Evolutionary conservation across 768 basidiomycete genomes (phyloP).

Genomic region (Suillus subaureus): DNA sequence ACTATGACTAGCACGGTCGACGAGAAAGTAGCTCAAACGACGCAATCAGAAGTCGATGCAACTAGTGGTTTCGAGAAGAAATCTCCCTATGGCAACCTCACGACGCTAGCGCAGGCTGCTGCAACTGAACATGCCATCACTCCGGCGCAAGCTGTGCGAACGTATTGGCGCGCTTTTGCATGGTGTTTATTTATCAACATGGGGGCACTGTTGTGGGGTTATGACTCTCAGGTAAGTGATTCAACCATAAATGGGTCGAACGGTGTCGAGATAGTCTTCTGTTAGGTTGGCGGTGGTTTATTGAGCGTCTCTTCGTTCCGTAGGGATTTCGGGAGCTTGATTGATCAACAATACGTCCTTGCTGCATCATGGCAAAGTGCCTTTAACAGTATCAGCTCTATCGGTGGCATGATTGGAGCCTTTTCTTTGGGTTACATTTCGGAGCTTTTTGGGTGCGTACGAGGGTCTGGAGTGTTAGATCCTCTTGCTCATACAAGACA

Average conservation of each 20-base stretch:
- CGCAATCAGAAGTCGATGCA: slow-evolving; percentile 7
- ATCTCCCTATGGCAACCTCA: slow-evolving; percentile 13
- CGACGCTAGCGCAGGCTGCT: slow-evolving; percentile 25
- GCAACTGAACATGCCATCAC: slow-evolving; percentile 24
- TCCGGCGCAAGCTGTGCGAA: slow-evolving; percentile 22
- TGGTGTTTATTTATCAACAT: slow-evolving; percentile 30
- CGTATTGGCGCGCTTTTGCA: slow-evolving; percentile 25
- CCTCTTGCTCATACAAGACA: slow-evolving; percentile 3
- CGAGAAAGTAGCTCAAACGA: slow-evolving; percentile 15
- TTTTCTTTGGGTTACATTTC: slow-evolving; percentile 26
- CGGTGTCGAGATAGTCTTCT: background rate
- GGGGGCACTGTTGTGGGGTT: slow-evolving; percentile 28
- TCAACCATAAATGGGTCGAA: background rate
- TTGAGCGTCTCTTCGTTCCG: slow-evolving; percentile 27
- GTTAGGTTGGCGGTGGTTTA: slow-evolving; percentile 23
- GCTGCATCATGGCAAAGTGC: slow-evolving; percentile 32
- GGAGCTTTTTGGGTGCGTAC: slow-evolving; percentile 22
- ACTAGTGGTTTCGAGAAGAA: slow-evolving; percentile 15
- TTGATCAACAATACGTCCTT: slow-evolving; percentile 13
- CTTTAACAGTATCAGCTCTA: slow-evolving; percentile 26
- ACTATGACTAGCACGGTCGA: slow-evolving; percentile 10
- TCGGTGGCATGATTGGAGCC: slow-evolving; percentile 31
- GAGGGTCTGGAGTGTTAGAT: background rate
- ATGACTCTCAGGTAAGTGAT: slow-evolving; percentile 25
- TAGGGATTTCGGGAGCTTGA: slow-evolving; percentile 26